Conservation (phyloP, 1,284 basidiomycete genomes). For the Microbotryum intermedium region DNA sequence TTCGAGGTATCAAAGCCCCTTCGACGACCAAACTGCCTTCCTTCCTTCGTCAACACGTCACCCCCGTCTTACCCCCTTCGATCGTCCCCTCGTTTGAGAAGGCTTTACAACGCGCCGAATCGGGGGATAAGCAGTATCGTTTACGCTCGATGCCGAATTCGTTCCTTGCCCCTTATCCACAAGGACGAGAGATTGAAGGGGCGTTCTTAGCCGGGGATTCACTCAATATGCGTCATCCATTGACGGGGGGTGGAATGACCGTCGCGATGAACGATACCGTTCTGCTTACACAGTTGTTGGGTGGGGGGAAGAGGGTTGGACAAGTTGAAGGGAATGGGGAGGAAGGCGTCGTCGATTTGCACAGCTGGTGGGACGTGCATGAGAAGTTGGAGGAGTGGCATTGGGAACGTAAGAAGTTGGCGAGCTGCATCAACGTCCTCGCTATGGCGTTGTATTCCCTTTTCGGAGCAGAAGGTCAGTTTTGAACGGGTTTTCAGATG, state of each 20-base stretch:
- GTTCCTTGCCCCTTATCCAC: constrained; percentile 76
- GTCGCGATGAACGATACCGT: constrained; percentile 81
- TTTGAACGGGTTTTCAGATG: constrained; percentile 23
- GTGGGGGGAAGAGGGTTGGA: constrained; percentile 27
- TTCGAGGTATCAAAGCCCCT: constrained; percentile 70
- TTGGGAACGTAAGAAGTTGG: constrained; percentile 70
- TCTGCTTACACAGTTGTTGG: constrained; percentile 57
- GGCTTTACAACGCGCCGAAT: constrained; percentile 21
- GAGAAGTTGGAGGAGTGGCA: constrained; percentile 63
- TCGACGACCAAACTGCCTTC: constrained; percentile 56
- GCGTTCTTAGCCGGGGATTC: constrained; percentile 87
- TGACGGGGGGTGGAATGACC: constrained; percentile 96
- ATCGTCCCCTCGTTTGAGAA: constrained; percentile 50
- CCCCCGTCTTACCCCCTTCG: constrained; percentile 66
- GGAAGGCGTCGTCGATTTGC: constrained; percentile 37
- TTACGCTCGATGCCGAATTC: constrained; percentile 92
- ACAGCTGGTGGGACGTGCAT: constrained; percentile 57
- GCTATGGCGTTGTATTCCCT: constrained; percentile 85
- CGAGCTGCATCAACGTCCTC: constrained; percentile 79
- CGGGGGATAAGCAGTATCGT: constrained; percentile 50
- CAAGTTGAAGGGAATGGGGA: constrained; percentile 5
- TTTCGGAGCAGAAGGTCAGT: constrained; percentile 72
- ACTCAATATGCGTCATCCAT: constrained; percentile 98
- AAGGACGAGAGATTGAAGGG: constrained; percentile 58
- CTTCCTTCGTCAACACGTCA: constrained; percentile 60